phyloP scores from a whole-genome alignment of 2,329 filamentous ascomycete species.

The Diplodia sapinea region DNA sequence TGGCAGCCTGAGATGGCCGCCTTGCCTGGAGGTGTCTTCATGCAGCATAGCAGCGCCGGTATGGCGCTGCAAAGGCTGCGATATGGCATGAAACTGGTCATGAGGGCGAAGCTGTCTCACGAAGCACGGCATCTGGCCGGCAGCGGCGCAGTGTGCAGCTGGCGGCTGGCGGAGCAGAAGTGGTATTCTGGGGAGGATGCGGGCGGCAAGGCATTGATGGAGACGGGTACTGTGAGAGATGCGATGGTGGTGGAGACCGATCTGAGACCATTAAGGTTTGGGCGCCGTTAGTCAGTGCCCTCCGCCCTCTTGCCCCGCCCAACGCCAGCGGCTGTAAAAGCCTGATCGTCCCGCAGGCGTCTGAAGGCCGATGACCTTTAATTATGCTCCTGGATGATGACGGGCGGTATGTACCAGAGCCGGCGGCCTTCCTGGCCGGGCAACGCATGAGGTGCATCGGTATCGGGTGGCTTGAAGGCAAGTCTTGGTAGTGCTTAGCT shows the following conservation, averaged over 20 bases:
- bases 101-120: slow-evolving; percentile 50
- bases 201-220: slow-evolving; percentile 35
- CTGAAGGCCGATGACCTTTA: slow-evolving; percentile 21
- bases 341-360: slow-evolving; percentile 25
- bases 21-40: slow-evolving; percentile 18
- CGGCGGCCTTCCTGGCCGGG: slow-evolving; percentile 4
- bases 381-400: slow-evolving; percentile 23
- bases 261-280: slow-evolving; percentile 38
- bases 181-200: slow-evolving; percentile 38
- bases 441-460: slow-evolving; percentile 18
- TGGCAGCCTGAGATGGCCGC: slow-evolving; percentile 39
- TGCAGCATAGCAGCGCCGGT: slow-evolving; percentile 36
- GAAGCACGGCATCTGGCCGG: slow-evolving; percentile 33
- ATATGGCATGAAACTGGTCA: slow-evolving; percentile 47
- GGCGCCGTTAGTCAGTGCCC: slow-evolving; percentile 26
- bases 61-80: slow-evolving; percentile 43
- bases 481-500: slow-evolving; percentile 25
- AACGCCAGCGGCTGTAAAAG: slow-evolving; percentile 9
- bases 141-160: background rate
- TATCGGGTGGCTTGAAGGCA: background rate
- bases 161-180: slow-evolving; percentile 9
- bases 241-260: slow-evolving; percentile 36
- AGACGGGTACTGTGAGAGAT: slow-evolving; percentile 46
- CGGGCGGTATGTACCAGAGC: slow-evolving; percentile 12
- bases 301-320: slow-evolving; percentile 6